A percentile compares a stretch with the other conserved stretches of the same genome.
Evolutionary conservation across 768 basidiomycete genomes (phyloP).

Genomic region (Podaxis carcinomalis): DNA sequence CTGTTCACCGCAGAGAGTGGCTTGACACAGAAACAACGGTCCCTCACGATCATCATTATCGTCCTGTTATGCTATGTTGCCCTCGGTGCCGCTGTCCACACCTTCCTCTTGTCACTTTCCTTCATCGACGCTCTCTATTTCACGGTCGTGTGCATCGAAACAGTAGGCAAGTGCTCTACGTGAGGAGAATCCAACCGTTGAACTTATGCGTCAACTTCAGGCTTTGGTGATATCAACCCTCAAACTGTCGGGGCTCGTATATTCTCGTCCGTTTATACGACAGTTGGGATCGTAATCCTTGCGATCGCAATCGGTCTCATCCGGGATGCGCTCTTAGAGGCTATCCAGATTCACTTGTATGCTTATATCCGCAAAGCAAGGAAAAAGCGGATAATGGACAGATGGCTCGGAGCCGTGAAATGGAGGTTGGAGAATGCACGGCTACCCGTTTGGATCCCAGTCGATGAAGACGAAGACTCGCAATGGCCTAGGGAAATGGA

Average conservation of each 20-base stretch:
- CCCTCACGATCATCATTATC: slow-evolving; percentile 77
- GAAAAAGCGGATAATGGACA: slow-evolving; percentile 40
- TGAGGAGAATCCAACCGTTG: not conserved
- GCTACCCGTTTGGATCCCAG: slow-evolving; percentile 48
- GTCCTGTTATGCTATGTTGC: slow-evolving; percentile 69
- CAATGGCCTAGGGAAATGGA: slow-evolving; percentile 1
- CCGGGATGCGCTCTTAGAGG: slow-evolving; percentile 71
- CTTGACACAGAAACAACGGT: slow-evolving; percentile 73
- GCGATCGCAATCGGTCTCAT: slow-evolving; percentile 61
- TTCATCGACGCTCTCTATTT: slow-evolving; percentile 82
- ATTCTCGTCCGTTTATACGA: slow-evolving; percentile 55
- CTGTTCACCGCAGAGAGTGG: slow-evolving; percentile 54
- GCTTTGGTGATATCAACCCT: slow-evolving; percentile 76
- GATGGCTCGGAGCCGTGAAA: slow-evolving; percentile 62
- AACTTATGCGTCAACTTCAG: slow-evolving; percentile 24
- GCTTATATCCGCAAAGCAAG: slow-evolving; percentile 48
- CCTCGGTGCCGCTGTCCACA: slow-evolving; percentile 60
- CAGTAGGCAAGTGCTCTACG: slow-evolving; percentile 36
- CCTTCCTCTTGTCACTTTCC: slow-evolving; percentile 45
- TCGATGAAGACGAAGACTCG: not conserved
- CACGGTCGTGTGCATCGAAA: slow-evolving; percentile 69
- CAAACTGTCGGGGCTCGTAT: slow-evolving; percentile 44
- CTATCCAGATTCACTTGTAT: slow-evolving; percentile 61
- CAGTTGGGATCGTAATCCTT: slow-evolving; percentile 59
- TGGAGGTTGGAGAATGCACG: slow-evolving; percentile 53